Conservation (phyloP, 345 rosid species). For the Lepidium didymum region DNA sequence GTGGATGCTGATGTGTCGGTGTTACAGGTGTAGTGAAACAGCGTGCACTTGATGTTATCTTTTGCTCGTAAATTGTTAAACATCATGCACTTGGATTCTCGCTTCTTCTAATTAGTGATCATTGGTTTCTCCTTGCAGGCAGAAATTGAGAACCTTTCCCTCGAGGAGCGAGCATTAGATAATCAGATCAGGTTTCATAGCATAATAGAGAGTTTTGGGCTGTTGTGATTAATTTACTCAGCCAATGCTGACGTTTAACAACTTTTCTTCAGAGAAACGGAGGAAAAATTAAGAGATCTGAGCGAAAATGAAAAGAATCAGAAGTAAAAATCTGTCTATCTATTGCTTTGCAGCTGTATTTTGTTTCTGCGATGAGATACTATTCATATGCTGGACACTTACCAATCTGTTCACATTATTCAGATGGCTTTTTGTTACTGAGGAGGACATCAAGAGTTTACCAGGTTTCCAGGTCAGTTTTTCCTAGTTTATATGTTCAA, state of each 20-base stretch:
- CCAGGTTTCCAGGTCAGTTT: slow-evolving; percentile 68
- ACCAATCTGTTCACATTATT: slow-evolving; percentile 23
- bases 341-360: neutral
- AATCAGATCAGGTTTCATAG: slow-evolving; percentile 65
- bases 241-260: slow-evolving; percentile 32
- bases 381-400: slow-evolving; percentile 8
- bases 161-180: slow-evolving; percentile 68
- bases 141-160: slow-evolving; percentile 61
- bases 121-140: slow-evolving; percentile 45
- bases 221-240: slow-evolving; percentile 11
- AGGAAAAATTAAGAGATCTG: slow-evolving; percentile 63
- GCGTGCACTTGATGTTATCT: neutral
- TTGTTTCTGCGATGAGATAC: neutral
- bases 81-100: neutral
- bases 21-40: slow-evolving; percentile 49
- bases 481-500: neutral
- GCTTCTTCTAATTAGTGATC: slow-evolving; percentile 8
- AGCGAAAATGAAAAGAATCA: slow-evolving; percentile 78
- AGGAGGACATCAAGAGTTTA: slow-evolving; percentile 78
- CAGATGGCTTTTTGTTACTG: slow-evolving; percentile 92
- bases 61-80: neutral
- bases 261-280: slow-evolving; percentile 59
- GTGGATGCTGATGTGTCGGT: slow-evolving; percentile 43
- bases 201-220: slow-evolving; percentile 13
- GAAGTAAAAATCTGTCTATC: slow-evolving; percentile 39